Evolutionary conservation across 1,284 basidiomycete species (phyloP), one percentile per base, ranked within the genome.

Genomic region (Sutorius eximius): DNA sequence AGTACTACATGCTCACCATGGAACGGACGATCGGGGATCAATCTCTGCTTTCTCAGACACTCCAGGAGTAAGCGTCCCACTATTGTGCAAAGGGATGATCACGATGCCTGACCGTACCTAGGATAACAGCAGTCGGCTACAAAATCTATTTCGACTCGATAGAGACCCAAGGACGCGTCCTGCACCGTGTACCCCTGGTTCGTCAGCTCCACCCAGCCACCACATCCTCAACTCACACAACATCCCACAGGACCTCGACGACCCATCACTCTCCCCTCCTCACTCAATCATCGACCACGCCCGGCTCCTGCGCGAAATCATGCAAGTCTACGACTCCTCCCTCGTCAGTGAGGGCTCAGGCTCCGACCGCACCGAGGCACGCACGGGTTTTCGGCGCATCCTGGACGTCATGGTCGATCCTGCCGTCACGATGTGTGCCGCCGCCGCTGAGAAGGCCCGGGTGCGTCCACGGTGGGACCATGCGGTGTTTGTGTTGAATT

Each of bases 1-100:
- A 96, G 61, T 99, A 98, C 69, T 99, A 98, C 71, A 79, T 88
- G 67, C 72, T 92, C 20, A 98, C 94, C 0, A 97, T 99, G 94
- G 80, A 85, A 49, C 82, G 91, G 56, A 98, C 95, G 0, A 88
- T 98, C 47, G 95, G 96, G 1, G 78, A 82, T 12, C 77, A 89
- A 8, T 93, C 95, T 0, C 62, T 89, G 30, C 75, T 98, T 54
- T 90, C 88, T 3, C 80, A 77, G 57, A 89, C 90, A 0, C 75
- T 99, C 18, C 78, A 85, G 62, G 93, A 98, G 91, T 95, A 64
- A 55, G 88, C 73, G 30, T 11, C 2, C 12, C 37, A 45, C 37
- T 37, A 27, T 24, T 11, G 38, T 18, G n/a, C n/a, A 11, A 11
- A 24, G 38, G 12, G 49, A 18, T 9, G 12, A 51, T 33, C 20